These are phyloP conservation scores for Quercus parvula DNA, from an alignment of 306 rosid genomes.

Conservation along the genomic window DNA sequence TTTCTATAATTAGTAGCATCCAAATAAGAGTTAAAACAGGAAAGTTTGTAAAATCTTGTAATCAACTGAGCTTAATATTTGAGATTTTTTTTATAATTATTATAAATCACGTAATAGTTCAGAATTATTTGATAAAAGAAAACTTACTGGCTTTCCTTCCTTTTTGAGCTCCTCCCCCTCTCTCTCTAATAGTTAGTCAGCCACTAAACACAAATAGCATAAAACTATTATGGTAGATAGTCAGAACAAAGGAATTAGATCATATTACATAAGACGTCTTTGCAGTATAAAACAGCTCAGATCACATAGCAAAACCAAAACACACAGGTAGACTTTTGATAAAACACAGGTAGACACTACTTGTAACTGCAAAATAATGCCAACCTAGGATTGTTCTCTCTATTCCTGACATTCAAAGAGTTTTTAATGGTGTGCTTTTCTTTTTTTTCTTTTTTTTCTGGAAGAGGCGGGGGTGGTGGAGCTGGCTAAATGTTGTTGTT, in stretches of 20 bases:
- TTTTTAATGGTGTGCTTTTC: not conserved
- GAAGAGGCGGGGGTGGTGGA: not conserved
- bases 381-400: not conserved
- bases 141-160: not conserved
- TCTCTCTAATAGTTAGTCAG: not conserved
- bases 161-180: not conserved
- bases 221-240: not conserved
- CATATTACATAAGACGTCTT: not conserved
- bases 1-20: too few species aligned
- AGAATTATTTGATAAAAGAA: not conserved
- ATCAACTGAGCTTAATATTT: not conserved
- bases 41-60: too few species aligned
- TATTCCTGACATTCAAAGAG: not conserved
- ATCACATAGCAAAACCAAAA: not conserved
- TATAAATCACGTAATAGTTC: not conserved
- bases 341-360: not conserved
- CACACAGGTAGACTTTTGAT: too few species aligned
- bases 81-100: not conserved
- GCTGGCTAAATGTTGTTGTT: not conserved
- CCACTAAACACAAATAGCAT: not conserved
- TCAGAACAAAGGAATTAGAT: not conserved
- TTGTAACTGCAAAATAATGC: not conserved
- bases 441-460: not conserved
- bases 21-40: too few species aligned
- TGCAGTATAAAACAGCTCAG: not conserved